phyloP scores from a whole-genome alignment of 257 asterid genomes.

The Mitragyna speciosa region DNA sequence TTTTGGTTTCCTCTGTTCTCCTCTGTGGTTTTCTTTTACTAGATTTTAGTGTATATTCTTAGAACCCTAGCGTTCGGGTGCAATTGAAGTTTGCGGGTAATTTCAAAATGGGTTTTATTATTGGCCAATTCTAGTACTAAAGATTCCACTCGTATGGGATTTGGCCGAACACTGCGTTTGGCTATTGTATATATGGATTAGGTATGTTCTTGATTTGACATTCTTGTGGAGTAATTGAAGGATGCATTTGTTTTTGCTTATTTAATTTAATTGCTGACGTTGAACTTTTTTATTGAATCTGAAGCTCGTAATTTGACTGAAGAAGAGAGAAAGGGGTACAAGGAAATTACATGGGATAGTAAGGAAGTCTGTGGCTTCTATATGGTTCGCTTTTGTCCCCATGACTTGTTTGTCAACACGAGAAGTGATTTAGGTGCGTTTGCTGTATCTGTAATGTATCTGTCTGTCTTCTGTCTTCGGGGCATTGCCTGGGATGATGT shows the following conservation, averaged over 20 bases:
- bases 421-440: constrained; percentile 82
- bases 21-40: neutral
- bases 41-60: neutral
- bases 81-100: neutral
- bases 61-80: neutral
- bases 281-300: constrained; percentile 15
- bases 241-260: neutral
- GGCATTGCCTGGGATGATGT: neutral
- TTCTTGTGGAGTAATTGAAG: neutral
- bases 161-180: too few relatives aligned
- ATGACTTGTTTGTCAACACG: constrained; percentile 93
- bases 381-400: constrained; percentile 98
- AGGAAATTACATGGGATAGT: constrained; percentile 91
- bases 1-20: neutral
- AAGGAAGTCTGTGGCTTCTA: constrained; percentile 85
- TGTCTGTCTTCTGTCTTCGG: constrained; percentile 1
- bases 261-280: neutral
- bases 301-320: constrained; percentile 92
- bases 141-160: neutral
- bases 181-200: neutral
- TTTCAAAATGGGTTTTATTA: neutral
- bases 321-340: constrained; percentile 84
- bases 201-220: neutral
- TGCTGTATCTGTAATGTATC: neutral
- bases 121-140: neutral